Percentiles rank a stretch among this genome's conserved stretches.
phyloP scores from a whole-genome alignment of 371 early-diverging fungal genomes.

The Zychaea mexicana region DNA sequence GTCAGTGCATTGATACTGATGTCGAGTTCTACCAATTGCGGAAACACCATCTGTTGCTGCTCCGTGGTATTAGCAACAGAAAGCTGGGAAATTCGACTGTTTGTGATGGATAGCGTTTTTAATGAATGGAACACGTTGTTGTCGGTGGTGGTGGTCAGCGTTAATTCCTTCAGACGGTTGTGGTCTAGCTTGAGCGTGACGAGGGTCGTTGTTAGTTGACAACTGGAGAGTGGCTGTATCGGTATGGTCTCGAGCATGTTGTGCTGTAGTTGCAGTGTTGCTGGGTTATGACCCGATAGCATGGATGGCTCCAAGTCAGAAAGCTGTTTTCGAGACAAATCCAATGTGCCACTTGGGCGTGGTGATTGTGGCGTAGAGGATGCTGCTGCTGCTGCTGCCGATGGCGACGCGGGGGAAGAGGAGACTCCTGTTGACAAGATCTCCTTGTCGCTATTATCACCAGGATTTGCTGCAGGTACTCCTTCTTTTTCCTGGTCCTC shows the following conservation, averaged over 20 bases:
- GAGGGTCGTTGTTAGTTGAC: slow-evolving; percentile 31
- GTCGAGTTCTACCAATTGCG: slow-evolving; percentile 47
- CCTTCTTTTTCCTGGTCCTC: slow-evolving; percentile 5
- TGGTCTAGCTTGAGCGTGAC: slow-evolving; percentile 53
- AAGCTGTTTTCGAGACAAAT: slow-evolving; percentile 7
- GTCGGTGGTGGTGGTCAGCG: slow-evolving; percentile 20
- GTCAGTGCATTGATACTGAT: slow-evolving; percentile 47
- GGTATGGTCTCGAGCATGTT: slow-evolving; percentile 50
- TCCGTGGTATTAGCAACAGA: not conserved
- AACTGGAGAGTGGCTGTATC: slow-evolving; percentile 15
- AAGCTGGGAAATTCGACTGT: slow-evolving; percentile 51
- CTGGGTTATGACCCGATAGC: slow-evolving; percentile 3
- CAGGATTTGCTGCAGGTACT: not conserved
- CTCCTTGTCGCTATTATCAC: not conserved
- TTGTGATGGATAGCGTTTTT: slow-evolving; percentile 50
- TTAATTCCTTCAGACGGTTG: slow-evolving; percentile 50
- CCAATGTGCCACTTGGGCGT: slow-evolving; percentile 6
- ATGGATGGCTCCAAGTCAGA: not conserved
- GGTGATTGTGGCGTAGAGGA: not conserved
- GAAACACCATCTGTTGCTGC: slow-evolving; percentile 29
- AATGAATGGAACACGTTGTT: slow-evolving; percentile 19
- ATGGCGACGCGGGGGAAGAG: not conserved
- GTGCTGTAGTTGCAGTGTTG: slow-evolving; percentile 33
- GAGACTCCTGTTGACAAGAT: not conserved
- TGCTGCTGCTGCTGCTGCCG: slow-evolving; percentile 6